Conservation (phyloP, 495 filamentous ascomycete genomes). For the Xylaria curta region DNA sequence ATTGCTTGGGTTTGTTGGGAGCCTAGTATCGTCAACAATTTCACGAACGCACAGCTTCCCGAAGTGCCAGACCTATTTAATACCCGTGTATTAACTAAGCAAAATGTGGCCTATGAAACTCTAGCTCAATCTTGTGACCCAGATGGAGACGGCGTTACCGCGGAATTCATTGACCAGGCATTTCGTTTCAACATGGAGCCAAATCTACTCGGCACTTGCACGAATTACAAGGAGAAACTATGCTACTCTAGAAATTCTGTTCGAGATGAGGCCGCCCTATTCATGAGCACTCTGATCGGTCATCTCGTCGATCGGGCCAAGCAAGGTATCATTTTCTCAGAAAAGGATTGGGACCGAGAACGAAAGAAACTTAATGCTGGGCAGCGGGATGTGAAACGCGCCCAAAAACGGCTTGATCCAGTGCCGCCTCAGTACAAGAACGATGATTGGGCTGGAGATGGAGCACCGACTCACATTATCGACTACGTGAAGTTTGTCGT, state of each 20-base stretch:
- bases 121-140: constrained; percentile 39
- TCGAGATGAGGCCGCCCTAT: constrained; percentile 57
- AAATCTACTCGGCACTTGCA: constrained; percentile 75
- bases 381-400: constrained; percentile 25
- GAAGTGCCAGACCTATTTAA: constrained; percentile 52
- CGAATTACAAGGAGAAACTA: constrained; percentile 72
- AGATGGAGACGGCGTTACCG: constrained; percentile 32
- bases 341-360: constrained; percentile 60
- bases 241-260: constrained; percentile 69
- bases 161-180: constrained; percentile 57
- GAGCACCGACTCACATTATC: constrained; percentile 64
- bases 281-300: constrained; percentile 73
- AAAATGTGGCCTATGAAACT: constrained; percentile 58
- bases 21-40: constrained; percentile 71
- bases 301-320: constrained; percentile 84
- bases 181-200: constrained; percentile 72
- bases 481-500: constrained; percentile 76
- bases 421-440: constrained; percentile 52
- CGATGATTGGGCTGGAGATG: constrained; percentile 41
- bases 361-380: constrained; percentile 48
- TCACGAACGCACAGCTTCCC: constrained; percentile 71
- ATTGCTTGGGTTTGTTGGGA: constrained; percentile 94
- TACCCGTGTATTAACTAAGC: constrained; percentile 64
- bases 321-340: constrained; percentile 71
- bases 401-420: constrained; percentile 33